Evolutionary conservation across 169 alveolate species (phyloP).

Genomic region (Plasmodium vivax): DNA sequence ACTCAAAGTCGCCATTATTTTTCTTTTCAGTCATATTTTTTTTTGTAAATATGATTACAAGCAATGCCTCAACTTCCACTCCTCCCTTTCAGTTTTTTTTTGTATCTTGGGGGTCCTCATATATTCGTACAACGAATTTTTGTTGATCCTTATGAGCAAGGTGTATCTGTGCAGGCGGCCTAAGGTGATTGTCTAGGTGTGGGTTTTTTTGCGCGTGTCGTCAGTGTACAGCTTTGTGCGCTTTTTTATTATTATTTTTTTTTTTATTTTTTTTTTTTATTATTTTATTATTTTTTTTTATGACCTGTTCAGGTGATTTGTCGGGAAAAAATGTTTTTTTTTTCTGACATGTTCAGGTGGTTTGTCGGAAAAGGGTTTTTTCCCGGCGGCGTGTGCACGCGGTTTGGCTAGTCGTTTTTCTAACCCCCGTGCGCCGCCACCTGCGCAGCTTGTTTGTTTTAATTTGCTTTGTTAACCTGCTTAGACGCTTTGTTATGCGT

Average conservation of each 20-base stretch:
- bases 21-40: conserved; percentile 75
- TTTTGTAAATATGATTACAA: conserved; percentile 81
- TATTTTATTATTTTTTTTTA: not conserved
- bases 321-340: not conserved
- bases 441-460: not conserved
- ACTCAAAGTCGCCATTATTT: conserved; percentile 76
- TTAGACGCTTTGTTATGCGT: not conserved
- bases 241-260: not conserved
- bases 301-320: not conserved
- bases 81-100: conserved; percentile 74
- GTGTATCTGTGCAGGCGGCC: not conserved
- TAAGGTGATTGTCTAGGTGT: not conserved
- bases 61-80: conserved; percentile 78
- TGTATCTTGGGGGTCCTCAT: conserved; percentile 57
- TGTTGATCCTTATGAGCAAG: not conserved
- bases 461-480: not conserved
- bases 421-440: not conserved
- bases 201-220: not conserved
- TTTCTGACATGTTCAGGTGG: not conserved
- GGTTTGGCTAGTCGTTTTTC: not conserved
- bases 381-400: not conserved
- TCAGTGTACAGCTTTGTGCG: not conserved
- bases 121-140: conserved; percentile 45
- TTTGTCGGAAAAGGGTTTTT: not conserved
- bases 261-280: not conserved